Conservation (phyloP, 2,329 filamentous ascomycete species). For the Niveomyces coronatus region DNA sequence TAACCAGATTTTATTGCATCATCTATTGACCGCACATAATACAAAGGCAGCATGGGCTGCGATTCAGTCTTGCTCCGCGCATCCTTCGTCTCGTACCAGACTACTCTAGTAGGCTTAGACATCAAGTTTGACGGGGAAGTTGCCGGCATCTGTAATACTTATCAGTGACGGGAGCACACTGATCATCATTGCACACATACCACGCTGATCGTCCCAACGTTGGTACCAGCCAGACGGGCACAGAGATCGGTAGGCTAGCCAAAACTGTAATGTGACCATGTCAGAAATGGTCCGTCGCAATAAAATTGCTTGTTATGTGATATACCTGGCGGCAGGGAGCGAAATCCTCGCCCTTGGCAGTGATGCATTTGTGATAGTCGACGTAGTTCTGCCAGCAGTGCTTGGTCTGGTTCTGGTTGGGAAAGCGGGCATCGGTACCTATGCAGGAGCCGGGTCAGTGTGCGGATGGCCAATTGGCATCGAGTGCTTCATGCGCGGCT, state of each 20-base stretch:
- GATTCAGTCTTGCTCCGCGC: conserved; percentile 15
- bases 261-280: conserved; percentile 59
- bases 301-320: neutral
- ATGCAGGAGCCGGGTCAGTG: conserved; percentile 11
- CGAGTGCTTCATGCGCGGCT: conserved; percentile 20
- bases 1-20: conserved; percentile 14
- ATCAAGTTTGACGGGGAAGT: conserved; percentile 57
- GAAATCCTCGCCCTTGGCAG: conserved; percentile 97
- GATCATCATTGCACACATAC: conserved; percentile 46
- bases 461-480: neutral
- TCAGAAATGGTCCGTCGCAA: neutral
- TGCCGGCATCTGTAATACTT: conserved; percentile 48
- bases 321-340: conserved; percentile 89
- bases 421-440: conserved; percentile 99
- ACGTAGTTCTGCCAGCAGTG: conserved; percentile 99
- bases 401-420: conserved; percentile 97
- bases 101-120: conserved; percentile 31
- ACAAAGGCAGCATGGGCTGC: conserved; percentile 27
- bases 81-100: conserved; percentile 10
- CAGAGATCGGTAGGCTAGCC: conserved; percentile 89
- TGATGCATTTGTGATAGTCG: conserved; percentile 99
- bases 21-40: conserved; percentile 24
- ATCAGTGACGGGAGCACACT: conserved; percentile 14
- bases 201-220: conserved; percentile 96
- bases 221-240: conserved; percentile 92